Conservation (phyloP, 208 protist species). For the Trypanosoma congolense region DNA sequence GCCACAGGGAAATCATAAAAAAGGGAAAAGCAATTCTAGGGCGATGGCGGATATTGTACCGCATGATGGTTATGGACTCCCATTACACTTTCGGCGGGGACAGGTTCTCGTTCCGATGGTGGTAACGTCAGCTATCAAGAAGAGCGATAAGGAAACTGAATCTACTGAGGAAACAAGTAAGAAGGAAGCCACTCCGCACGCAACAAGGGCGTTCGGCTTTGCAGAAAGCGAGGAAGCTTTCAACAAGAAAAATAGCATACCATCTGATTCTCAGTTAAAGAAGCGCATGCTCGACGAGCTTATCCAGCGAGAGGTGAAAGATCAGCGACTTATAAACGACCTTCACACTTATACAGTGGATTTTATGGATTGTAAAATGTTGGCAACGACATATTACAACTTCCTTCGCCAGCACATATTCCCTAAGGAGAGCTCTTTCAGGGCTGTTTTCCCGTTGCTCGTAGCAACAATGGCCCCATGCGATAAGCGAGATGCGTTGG, state of each 20-base stretch:
- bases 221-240: slow-evolving; percentile 32
- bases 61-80: slow-evolving; percentile 39
- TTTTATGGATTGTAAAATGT: slow-evolving; percentile 57
- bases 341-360: slow-evolving; percentile 53
- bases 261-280: slow-evolving; percentile 28
- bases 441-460: slow-evolving; percentile 68
- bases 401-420: slow-evolving; percentile 45
- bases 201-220: slow-evolving; percentile 35
- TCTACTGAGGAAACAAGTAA: not conserved
- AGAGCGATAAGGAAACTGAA: not conserved
- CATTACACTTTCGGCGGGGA: slow-evolving; percentile 31
- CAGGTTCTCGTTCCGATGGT: slow-evolving; percentile 24
- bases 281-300: slow-evolving; percentile 35
- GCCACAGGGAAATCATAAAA: slow-evolving; percentile 1
- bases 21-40: slow-evolving; percentile 5
- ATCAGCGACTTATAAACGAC: slow-evolving; percentile 26
- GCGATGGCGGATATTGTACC: slow-evolving; percentile 7
- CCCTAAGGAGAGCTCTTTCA: slow-evolving; percentile 35
- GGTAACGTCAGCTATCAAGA: too few relatives aligned
- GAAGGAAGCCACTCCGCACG: not conserved
- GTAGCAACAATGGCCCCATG: slow-evolving; percentile 54
- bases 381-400: slow-evolving; percentile 71
- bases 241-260: slow-evolving; percentile 33
- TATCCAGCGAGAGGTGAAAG: slow-evolving; percentile 36
- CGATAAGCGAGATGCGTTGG: slow-evolving; percentile 45